phyloP scores from a whole-genome alignment of 805 yeast species.

The Candida tallmaniae region DNA sequence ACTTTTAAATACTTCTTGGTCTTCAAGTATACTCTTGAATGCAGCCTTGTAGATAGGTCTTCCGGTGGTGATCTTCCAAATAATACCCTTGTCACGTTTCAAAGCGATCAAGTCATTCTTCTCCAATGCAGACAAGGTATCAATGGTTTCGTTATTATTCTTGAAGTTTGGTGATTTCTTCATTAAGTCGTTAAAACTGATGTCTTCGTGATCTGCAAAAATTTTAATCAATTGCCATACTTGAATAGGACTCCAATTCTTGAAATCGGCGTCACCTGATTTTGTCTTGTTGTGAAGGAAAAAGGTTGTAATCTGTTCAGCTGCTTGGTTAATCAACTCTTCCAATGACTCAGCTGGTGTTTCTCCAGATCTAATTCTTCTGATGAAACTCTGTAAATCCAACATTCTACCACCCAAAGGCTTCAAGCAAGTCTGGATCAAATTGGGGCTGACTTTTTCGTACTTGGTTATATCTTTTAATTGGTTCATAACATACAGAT shows the following conservation, averaged over 20 bases:
- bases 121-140: conserved; percentile 65
- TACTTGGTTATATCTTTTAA: conserved; percentile 25
- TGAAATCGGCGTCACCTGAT: conserved; percentile 20
- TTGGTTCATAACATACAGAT: conserved; percentile 60
- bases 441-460: conserved; percentile 11
- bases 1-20: conserved; percentile 49
- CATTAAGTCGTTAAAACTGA: conserved; percentile 49
- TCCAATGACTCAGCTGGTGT: conserved; percentile 67
- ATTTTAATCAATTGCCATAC: conserved; percentile 79
- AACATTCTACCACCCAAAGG: conserved; percentile 95
- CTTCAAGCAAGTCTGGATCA: conserved; percentile 53
- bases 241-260: conserved; percentile 68
- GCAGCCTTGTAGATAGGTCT: conserved; percentile 84
- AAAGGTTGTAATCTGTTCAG: conserved; percentile 83
- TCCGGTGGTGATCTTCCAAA: conserved; percentile 65
- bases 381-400: conserved; percentile 83
- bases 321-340: conserved; percentile 79
- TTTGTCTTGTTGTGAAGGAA: conserved; percentile 40
- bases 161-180: conserved; percentile 54
- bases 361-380: conserved; percentile 89
- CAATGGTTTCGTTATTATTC: conserved; percentile 41
- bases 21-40: conserved; percentile 58
- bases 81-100: conserved; percentile 71
- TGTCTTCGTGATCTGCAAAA: conserved; percentile 45
- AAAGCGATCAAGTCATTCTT: conserved; percentile 71